Percentiles rank a stretch among this genome's conserved stretches.
Conservation (phyloP, 768 basidiomycete species). For the Termitomyces sp. region DNA sequence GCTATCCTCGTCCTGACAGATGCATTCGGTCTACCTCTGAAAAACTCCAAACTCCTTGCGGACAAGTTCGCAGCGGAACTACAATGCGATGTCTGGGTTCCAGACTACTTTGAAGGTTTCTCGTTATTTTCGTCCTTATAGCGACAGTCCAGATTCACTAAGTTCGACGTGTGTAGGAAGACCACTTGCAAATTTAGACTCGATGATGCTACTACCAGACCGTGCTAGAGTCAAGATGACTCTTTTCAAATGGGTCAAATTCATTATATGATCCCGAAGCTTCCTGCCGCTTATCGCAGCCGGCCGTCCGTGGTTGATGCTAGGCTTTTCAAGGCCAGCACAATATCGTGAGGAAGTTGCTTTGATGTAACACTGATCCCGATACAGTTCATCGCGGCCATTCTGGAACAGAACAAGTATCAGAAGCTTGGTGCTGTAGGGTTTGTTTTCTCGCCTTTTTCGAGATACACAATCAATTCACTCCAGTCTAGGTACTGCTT, state of each 20-base stretch:
- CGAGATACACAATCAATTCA: background rate
- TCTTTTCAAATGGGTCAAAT: conserved; percentile 25
- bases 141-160: background rate
- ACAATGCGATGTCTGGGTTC: conserved; percentile 62
- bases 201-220: conserved; percentile 24
- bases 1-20: conserved; percentile 57
- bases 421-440: conserved; percentile 38
- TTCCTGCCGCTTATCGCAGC: conserved; percentile 29
- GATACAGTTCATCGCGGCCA: conserved; percentile 29
- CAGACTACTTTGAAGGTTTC: conserved; percentile 57
- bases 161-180: conserved; percentile 19
- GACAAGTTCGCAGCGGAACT: conserved; percentile 47
- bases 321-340: conserved; percentile 18
- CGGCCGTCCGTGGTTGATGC: conserved; percentile 29
- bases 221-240: conserved; percentile 30
- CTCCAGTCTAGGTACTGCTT: conserved; percentile 18
- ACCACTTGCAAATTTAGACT: conserved; percentile 24
- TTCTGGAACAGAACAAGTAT: conserved; percentile 35
- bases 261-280: conserved; percentile 24
- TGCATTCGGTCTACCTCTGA: conserved; percentile 50
- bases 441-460: conserved; percentile 16
- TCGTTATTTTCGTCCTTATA: background rate
- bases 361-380: background rate
- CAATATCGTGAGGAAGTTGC: background rate
- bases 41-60: conserved; percentile 56